These are phyloP conservation scores for Tylopilus subfusipes DNA, from an alignment of 768 basidiomycete genomes.

Conservation along the genomic window DNA sequence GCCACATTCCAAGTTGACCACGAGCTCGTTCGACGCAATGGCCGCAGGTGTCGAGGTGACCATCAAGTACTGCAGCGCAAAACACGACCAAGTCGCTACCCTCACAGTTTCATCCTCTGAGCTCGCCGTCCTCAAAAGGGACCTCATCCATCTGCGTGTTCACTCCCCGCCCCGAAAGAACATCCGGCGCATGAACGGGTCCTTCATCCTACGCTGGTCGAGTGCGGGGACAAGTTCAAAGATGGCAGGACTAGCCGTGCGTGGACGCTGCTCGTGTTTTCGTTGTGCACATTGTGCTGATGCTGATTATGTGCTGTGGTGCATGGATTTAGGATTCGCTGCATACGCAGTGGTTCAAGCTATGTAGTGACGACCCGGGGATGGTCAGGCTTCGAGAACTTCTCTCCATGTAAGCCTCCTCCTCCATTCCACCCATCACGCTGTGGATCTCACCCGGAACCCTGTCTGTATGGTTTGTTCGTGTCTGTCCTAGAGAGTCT, in stretches of 20 bases:
- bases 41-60: slow-evolving; percentile 24
- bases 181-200: slow-evolving; percentile 15
- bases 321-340: slow-evolving; percentile 16
- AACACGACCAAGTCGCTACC: slow-evolving; percentile 12
- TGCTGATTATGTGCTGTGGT: not conserved
- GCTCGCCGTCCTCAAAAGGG: slow-evolving; percentile 24
- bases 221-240: slow-evolving; percentile 3
- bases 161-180: slow-evolving; percentile 29
- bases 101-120: slow-evolving; percentile 11
- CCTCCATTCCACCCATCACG: not conserved
- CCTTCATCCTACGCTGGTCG: slow-evolving; percentile 28
- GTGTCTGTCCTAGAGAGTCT: slow-evolving; percentile 13
- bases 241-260: slow-evolving; percentile 3
- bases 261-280: not conserved
- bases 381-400: slow-evolving; percentile 18
- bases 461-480: not conserved
- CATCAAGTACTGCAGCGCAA: slow-evolving; percentile 22
- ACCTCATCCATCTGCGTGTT: slow-evolving; percentile 29
- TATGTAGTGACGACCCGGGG: slow-evolving; percentile 24
- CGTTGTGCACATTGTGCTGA: not conserved
- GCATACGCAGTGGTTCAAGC: slow-evolving; percentile 24
- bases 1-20: too few relatives aligned
- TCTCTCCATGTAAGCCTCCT: slow-evolving; percentile 28
- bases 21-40: slow-evolving; percentile 7
- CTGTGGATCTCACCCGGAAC: slow-evolving; percentile 8